A percentile compares a stretch with the other conserved stretches of the same genome.
Evolutionary conservation across 176 grass and related monocot species (phyloP).

Genomic region (Juncus inflexus): DNA sequence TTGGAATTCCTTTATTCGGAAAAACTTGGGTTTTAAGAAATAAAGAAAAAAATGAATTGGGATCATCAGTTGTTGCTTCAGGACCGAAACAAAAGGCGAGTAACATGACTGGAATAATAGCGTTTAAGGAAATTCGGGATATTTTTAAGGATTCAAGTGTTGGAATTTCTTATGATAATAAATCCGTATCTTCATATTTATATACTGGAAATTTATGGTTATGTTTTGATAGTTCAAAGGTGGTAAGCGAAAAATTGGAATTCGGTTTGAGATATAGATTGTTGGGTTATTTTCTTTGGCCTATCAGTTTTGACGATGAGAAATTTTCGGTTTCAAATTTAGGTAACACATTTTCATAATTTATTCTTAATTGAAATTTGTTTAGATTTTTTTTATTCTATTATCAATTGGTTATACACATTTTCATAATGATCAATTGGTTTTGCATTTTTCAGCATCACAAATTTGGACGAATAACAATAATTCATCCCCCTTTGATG

Average conservation of each 20-base stretch:
- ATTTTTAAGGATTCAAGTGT: constrained; percentile 27
- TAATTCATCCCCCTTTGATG: constrained; percentile 30
- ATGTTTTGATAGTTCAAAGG: constrained; percentile 48
- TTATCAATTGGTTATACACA: neutral
- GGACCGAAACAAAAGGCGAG: constrained; percentile 64
- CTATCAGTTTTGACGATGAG: constrained; percentile 58
- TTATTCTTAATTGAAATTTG: constrained; percentile 1
- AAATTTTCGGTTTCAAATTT: constrained; percentile 45
- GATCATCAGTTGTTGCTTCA: constrained; percentile 44
- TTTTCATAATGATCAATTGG: no score
- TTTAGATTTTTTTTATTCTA: no score
- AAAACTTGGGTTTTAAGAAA: constrained; percentile 70
- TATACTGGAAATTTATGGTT: constrained; percentile 52
- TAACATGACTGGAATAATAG: constrained; percentile 59
- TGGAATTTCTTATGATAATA: constrained; percentile 38
- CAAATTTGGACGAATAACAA: constrained; percentile 37
- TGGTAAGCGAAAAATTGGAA: constrained; percentile 48
- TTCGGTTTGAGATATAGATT: constrained; percentile 42
- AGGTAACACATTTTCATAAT: constrained; percentile 34
- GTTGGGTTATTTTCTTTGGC: constrained; percentile 76
- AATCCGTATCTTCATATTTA: constrained; percentile 51
- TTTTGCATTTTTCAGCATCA: constrained; percentile 37
- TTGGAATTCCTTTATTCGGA: constrained; percentile 64
- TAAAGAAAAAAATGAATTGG: constrained; percentile 57
- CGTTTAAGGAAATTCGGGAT: constrained; percentile 51